Evolutionary conservation across 2,329 filamentous ascomycete species (phyloP).

Genomic region (Ophiostoma himal-ulmi): DNA sequence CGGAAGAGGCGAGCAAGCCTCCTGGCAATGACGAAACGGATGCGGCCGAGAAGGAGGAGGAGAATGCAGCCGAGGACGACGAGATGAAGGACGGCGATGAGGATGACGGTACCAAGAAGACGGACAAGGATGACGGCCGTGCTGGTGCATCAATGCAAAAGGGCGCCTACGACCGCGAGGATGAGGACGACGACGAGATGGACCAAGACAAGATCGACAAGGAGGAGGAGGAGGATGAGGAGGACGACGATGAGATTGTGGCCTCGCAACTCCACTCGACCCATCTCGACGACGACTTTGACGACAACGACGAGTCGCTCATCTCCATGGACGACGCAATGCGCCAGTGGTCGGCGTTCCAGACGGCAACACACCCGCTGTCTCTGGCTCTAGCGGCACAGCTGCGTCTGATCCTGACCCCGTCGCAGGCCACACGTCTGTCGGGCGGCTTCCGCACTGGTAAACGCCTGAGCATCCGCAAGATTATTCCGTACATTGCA

Average conservation of each 20-base stretch:
- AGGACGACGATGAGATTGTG: slow-evolving; percentile 46
- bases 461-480: slow-evolving; percentile 97
- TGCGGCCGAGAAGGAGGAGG: slow-evolving; percentile 31
- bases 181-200: slow-evolving; percentile 18
- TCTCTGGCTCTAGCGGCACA: slow-evolving; percentile 89
- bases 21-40: slow-evolving; percentile 45
- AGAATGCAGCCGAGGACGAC: slow-evolving; percentile 40
- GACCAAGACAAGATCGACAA: slow-evolving; percentile 38
- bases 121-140: slow-evolving; percentile 48
- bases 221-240: slow-evolving; percentile 46
- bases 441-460: slow-evolving; percentile 95
- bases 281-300: slow-evolving; percentile 48
- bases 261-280: slow-evolving; percentile 61
- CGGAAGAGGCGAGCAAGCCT: slow-evolving; percentile 47
- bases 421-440: slow-evolving; percentile 91
- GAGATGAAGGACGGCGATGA: slow-evolving; percentile 31
- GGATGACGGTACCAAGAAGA: slow-evolving; percentile 38
- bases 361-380: slow-evolving; percentile 75
- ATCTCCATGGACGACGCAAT: slow-evolving; percentile 54
- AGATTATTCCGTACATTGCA: slow-evolving; percentile 98
- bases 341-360: slow-evolving; percentile 77
- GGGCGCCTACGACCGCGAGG: slow-evolving; percentile 48
- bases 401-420: slow-evolving; percentile 88
- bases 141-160: slow-evolving; percentile 56
- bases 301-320: slow-evolving; percentile 38